A percentile compares a stretch with the other conserved stretches of the same genome.
Evolutionary conservation across 306 rosid species (phyloP).

Genomic region (Vigna mungo): DNA sequence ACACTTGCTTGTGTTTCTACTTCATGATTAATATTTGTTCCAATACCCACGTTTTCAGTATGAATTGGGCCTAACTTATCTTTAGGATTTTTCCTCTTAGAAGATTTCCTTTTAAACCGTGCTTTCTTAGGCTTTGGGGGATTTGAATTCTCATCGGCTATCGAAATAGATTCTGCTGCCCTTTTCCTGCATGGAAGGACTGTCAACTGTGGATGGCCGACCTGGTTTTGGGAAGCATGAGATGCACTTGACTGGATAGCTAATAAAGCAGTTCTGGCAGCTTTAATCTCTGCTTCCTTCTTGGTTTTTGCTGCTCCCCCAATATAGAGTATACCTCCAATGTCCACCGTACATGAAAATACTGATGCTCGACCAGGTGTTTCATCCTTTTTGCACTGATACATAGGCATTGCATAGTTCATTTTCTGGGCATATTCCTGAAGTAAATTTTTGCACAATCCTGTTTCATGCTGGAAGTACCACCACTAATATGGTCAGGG

Average conservation of each 20-base stretch:
- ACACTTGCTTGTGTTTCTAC: constrained; percentile 31
- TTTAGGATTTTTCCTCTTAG: constrained; percentile 50
- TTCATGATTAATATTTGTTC: constrained; percentile 28
- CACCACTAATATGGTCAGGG: constrained; percentile 41
- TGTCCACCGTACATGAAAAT: constrained; percentile 82
- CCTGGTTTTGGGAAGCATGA: constrained; percentile 52
- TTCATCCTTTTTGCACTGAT: constrained; percentile 73
- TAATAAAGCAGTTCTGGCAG: constrained; percentile 93
- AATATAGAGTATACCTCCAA: constrained; percentile 85
- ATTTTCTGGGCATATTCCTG: constrained; percentile 99
- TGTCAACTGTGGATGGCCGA: constrained; percentile 60
- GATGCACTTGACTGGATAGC: constrained; percentile 72
- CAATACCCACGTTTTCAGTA: constrained; percentile 25
- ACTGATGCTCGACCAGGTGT: constrained; percentile 53
- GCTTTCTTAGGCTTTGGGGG: constrained; percentile 61
- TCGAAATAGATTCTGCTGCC: constrained; percentile 44
- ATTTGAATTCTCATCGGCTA: constrained; percentile 48
- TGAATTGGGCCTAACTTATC: constrained; percentile 39
- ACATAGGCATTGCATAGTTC: constrained; percentile 90
- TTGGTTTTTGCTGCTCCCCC: constrained; percentile 87
- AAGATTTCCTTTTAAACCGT: constrained; percentile 57
- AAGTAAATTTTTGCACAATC: constrained; percentile 96
- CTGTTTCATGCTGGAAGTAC: constrained; percentile 84
- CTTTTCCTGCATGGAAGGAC: constrained; percentile 78
- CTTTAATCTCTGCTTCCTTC: constrained; percentile 97